phyloP scores from a whole-genome alignment of 73 alveolate species.

The Paramecium caudatum region DNA sequence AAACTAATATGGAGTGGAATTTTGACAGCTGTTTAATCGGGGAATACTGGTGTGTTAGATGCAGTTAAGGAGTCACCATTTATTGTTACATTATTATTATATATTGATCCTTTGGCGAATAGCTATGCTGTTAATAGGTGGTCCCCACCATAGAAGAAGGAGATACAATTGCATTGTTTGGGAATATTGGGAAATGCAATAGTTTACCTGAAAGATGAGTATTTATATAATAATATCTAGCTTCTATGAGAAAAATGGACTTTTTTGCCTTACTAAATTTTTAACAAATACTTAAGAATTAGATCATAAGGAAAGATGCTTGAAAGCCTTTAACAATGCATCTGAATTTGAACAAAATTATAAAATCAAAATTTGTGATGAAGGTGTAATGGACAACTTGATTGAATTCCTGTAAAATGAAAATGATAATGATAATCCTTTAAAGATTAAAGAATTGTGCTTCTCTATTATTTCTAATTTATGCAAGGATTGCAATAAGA shows the following conservation, averaged over 20 bases:
- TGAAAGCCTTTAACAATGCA: slow-evolving; percentile 73
- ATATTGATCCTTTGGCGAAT: slow-evolving; percentile 91
- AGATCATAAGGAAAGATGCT: slow-evolving; percentile 74
- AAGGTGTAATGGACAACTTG: slow-evolving; percentile 93
- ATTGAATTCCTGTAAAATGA: slow-evolving; percentile 92
- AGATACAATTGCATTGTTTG: slow-evolving; percentile 90
- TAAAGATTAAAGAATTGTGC: slow-evolving; percentile 93
- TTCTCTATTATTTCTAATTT: slow-evolving; percentile 93
- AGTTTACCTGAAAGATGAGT: slow-evolving; percentile 74
- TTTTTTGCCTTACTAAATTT: slow-evolving; percentile 73
- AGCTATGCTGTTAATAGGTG: slow-evolving; percentile 91
- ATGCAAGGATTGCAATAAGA: slow-evolving; percentile 93
- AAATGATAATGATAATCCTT: slow-evolving; percentile 92
- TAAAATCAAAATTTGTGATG: slow-evolving; percentile 94
- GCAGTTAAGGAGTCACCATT: slow-evolving; percentile 85
- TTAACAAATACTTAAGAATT: slow-evolving; percentile 67
- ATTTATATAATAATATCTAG: slow-evolving; percentile 40
- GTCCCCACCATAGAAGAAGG: slow-evolving; percentile 96
- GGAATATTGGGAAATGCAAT: slow-evolving; percentile 75
- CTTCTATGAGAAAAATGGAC: slow-evolving; percentile 75
- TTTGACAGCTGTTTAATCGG: slow-evolving; percentile 76
- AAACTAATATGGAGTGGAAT: slow-evolving; percentile 95
- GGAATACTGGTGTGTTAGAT: slow-evolving; percentile 68
- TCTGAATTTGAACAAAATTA: slow-evolving; percentile 74
- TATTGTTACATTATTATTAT: slow-evolving; percentile 88